Evolutionary conservation across 1,139 yeast species (phyloP).

Genomic region (Protomyces gravidus): DNA sequence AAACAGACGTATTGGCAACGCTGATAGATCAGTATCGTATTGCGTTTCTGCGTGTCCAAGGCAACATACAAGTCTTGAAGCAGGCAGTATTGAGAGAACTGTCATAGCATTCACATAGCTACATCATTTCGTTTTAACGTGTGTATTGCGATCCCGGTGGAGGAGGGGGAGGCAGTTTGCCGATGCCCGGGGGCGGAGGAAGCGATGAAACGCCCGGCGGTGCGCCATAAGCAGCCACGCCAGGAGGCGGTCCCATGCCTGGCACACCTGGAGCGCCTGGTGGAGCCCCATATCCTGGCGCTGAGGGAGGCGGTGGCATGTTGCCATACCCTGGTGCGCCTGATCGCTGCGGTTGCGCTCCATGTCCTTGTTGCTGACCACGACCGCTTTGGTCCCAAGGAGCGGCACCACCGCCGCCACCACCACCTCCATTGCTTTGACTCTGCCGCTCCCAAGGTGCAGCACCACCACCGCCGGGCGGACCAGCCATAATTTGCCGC

Average conservation of each 20-base stretch:
- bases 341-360: constrained; percentile 5
- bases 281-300: constrained; percentile 26
- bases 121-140: background rate
- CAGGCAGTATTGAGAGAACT: constrained; percentile 19
- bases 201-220: constrained; percentile 30
- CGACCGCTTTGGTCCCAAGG: constrained; percentile 23
- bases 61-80: constrained; percentile 17
- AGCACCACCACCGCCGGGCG: constrained; percentile 15
- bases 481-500: constrained; percentile 11
- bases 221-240: constrained; percentile 20
- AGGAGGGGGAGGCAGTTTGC: constrained; percentile 10
- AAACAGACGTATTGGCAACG: constrained; percentile 54
- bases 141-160: constrained; percentile 8
- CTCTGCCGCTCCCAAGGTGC: constrained; percentile 24
- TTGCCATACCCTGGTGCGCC: constrained; percentile 16
- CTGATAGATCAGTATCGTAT: constrained; percentile 59
- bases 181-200: constrained; percentile 15
- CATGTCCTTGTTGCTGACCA: background rate
- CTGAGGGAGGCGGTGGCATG: constrained; percentile 27
- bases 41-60: constrained; percentile 36
- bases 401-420: background rate
- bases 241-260: constrained; percentile 27
- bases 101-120: background rate
- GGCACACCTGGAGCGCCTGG: constrained; percentile 17
- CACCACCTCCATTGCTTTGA: background rate